Evolutionary conservation across 2,329 filamentous ascomycete species (phyloP).

Genomic region (Penicillium fuscoglaucum): DNA sequence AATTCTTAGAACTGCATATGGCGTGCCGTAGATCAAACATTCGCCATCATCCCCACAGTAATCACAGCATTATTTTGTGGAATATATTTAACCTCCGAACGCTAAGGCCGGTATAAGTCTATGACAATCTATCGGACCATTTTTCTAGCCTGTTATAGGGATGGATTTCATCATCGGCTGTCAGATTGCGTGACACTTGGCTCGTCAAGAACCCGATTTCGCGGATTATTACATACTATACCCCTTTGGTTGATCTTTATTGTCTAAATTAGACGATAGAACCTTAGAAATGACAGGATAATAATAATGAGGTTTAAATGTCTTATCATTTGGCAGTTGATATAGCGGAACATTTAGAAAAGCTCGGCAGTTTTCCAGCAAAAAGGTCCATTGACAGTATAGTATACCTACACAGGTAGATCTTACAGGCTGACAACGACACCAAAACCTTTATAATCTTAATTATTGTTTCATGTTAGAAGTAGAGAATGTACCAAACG

Average conservation of each 20-base stretch:
- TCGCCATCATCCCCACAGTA: slow-evolving; percentile 26
- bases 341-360: background rate
- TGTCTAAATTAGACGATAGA: background rate
- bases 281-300: background rate
- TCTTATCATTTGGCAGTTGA: background rate
- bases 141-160: background rate
- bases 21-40: slow-evolving; percentile 7
- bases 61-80: slow-evolving; percentile 10
- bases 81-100: background rate
- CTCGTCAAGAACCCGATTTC: background rate
- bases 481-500: slow-evolving; percentile 15
- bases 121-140: background rate
- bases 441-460: background rate
- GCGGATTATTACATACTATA: background rate
- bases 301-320: background rate
- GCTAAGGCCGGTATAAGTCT: background rate
- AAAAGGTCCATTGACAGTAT: background rate
- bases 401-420: background rate
- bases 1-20: background rate
- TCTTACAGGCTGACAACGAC: background rate
- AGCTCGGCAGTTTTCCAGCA: background rate
- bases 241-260: background rate
- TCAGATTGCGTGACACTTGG: slow-evolving; percentile 19
- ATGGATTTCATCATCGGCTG: slow-evolving; percentile 17
- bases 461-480: background rate